Conservation (phyloP, 345 rosid species). For the Limnanthes douglasii region DNA sequence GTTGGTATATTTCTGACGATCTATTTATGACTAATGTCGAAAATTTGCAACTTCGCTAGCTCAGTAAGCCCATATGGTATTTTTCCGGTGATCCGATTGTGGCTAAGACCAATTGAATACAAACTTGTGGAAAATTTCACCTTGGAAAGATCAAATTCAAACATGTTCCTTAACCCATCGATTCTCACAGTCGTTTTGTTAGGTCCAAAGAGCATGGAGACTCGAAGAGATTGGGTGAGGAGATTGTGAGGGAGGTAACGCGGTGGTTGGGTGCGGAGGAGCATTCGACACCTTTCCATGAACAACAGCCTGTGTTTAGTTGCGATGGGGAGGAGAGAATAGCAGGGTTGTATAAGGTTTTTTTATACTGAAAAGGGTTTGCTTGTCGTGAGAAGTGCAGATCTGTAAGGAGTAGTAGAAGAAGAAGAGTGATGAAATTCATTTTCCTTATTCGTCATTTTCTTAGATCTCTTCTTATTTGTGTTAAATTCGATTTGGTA, state of each 20-base stretch:
- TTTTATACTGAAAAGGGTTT: constrained; percentile 43
- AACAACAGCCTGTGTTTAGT: constrained; percentile 43
- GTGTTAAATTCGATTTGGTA: too few species aligned
- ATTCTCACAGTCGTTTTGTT: constrained; percentile 31
- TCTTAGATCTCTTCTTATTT: too few species aligned
- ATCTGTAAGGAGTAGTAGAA: constrained; percentile 13
- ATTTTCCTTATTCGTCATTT: too few species aligned
- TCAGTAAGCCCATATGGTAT: constrained; percentile 27
- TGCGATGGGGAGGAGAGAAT: constrained; percentile 54
- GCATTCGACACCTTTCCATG: constrained; percentile 65
- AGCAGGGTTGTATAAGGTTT: constrained; percentile 38
- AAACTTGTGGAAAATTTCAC: constrained; percentile 29
- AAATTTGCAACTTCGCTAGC: too few species aligned
- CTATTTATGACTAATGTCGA: too few species aligned
- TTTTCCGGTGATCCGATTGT: constrained; percentile 48
- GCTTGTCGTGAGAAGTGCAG: constrained; percentile 39
- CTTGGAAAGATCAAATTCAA: constrained; percentile 47
- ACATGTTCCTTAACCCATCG: constrained; percentile 42
- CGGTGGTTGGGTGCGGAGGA: constrained; percentile 31
- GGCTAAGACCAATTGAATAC: constrained; percentile 33
- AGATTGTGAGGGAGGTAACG: constrained; percentile 37
- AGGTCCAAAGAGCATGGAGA: constrained; percentile 48
- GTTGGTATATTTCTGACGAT: too few species aligned
- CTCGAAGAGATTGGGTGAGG: constrained; percentile 38
- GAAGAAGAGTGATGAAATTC: too few species aligned